phyloP scores from a whole-genome alignment of 208 protist species.

The Leishmania tarentolae region DNA sequence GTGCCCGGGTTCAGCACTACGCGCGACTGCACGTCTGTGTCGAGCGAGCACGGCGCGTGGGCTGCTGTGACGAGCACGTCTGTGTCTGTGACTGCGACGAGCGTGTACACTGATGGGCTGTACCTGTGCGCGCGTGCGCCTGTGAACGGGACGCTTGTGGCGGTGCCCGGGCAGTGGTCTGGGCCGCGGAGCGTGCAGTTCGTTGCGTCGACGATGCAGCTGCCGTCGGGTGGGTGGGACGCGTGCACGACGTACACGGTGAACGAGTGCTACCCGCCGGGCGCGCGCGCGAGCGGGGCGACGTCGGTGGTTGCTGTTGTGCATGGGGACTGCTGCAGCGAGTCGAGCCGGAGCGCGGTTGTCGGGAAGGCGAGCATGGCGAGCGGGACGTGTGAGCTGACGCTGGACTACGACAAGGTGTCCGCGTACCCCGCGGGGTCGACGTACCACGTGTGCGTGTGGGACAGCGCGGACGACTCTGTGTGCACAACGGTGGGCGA shows the following conservation, averaged over 20 bases:
- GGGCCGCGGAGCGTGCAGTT: slow-evolving; percentile 21
- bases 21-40: slow-evolving; percentile 33
- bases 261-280: slow-evolving; percentile 39
- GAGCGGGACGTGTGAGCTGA: slow-evolving; percentile 41
- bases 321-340: slow-evolving; percentile 56
- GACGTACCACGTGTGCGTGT: slow-evolving; percentile 58
- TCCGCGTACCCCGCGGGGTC: slow-evolving; percentile 29
- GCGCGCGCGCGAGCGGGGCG: slow-evolving; percentile 12
- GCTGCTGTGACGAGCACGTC: slow-evolving; percentile 19
- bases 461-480: slow-evolving; percentile 37
- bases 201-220: slow-evolving; percentile 24
- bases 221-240: slow-evolving; percentile 40
- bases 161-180: slow-evolving; percentile 30
- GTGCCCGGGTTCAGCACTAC: slow-evolving; percentile 57
- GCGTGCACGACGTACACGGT: slow-evolving; percentile 33
- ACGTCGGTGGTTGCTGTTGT: slow-evolving; percentile 40
- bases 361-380: slow-evolving; percentile 21
- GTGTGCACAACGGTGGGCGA: slow-evolving; percentile 57
- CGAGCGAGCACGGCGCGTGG: slow-evolving; percentile 51
- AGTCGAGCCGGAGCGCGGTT: slow-evolving; percentile 17
- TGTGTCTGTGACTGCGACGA: slow-evolving; percentile 44
- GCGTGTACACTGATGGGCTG: slow-evolving; percentile 16
- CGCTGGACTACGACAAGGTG: slow-evolving; percentile 27
- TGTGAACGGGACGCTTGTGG: slow-evolving; percentile 48
- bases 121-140: slow-evolving; percentile 60